These are phyloP conservation scores for Botrytis hyacinthi DNA, from an alignment of 2,329 filamentous ascomycete species.

Conservation along the genomic window DNA sequence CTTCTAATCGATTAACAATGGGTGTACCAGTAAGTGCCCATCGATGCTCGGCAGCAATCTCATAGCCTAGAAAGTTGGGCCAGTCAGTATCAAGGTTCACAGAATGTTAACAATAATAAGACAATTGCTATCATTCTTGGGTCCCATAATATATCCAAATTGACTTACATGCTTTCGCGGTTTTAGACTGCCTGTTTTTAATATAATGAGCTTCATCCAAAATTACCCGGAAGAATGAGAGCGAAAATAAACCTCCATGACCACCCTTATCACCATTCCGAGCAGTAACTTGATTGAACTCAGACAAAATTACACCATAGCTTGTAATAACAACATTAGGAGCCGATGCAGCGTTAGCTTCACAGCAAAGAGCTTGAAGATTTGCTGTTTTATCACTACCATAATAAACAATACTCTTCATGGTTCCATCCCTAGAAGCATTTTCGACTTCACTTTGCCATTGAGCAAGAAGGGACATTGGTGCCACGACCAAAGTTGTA, in stretches of 20 bases:
- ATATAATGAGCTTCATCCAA: conserved; percentile 94
- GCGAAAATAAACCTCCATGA: conserved; percentile 77
- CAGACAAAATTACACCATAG: conserved; percentile 87
- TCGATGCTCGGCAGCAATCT: conserved; percentile 77
- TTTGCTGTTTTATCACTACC: conserved; percentile 80
- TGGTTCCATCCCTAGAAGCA: conserved; percentile 77
- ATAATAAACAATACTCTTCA: conserved; percentile 89
- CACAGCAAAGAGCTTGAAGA: conserved; percentile 74
- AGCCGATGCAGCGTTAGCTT: conserved; percentile 68
- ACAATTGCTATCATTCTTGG: not conserved
- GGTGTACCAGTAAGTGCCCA: conserved; percentile 96
- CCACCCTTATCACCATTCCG: conserved; percentile 62
- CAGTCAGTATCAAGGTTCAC: not conserved
- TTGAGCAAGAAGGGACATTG: conserved; percentile 93
- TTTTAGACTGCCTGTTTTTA: conserved; percentile 88
- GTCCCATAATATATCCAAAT: not conserved
- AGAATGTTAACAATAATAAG: no score
- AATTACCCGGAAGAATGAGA: conserved; percentile 93
- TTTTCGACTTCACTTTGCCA: conserved; percentile 96
- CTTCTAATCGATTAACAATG: conserved; percentile 93
- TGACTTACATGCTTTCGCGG: conserved; percentile 73
- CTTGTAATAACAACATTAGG: conserved; percentile 93
- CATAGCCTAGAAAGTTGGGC: conserved; percentile 51
- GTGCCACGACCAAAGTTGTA: conserved; percentile 92
- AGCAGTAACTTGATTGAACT: conserved; percentile 74